These are phyloP conservation scores for Auricularia auricula-judae DNA, from an alignment of 768 basidiomycete genomes.

Conservation along the genomic window DNA sequence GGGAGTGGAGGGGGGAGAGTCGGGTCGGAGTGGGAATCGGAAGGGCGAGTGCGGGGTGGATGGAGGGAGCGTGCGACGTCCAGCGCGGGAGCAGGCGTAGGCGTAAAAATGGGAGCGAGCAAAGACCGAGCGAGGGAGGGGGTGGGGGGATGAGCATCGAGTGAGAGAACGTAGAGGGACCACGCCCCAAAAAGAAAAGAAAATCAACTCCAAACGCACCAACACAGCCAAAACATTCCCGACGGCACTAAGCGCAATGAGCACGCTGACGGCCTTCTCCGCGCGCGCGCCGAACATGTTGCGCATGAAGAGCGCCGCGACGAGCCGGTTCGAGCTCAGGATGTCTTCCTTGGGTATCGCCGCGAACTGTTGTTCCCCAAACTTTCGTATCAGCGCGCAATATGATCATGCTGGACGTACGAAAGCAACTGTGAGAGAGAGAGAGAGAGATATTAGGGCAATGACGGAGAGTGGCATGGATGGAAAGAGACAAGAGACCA, in stretches of 20 bases:
- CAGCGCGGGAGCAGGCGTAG: too few relatives aligned
- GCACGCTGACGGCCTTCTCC: slow-evolving; percentile 41
- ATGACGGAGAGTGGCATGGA: not conserved
- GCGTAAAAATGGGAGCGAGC: too few relatives aligned
- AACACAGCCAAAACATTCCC: slow-evolving; percentile 22
- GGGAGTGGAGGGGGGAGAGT: not conserved
- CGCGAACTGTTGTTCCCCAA: slow-evolving; percentile 19
- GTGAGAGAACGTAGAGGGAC: too few relatives aligned
- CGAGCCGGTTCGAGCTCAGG: slow-evolving; percentile 35
- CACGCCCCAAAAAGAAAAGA: too few relatives aligned
- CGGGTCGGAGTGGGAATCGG: too few relatives aligned
- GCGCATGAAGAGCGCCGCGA: slow-evolving; percentile 47
- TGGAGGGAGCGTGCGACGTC: too few relatives aligned
- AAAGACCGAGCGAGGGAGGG: too few relatives aligned
- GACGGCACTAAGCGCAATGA: slow-evolving; percentile 37
- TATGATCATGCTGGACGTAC: too few relatives aligned
- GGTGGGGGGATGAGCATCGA: too few relatives aligned
- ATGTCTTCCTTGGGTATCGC: slow-evolving; percentile 42
- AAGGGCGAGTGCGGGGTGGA: too few relatives aligned
- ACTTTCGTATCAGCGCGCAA: too few relatives aligned
- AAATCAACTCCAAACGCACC: not conserved
- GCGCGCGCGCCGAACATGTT: slow-evolving; percentile 37
- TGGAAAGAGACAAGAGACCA: not conserved
- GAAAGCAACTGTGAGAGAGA: slow-evolving; percentile 29
- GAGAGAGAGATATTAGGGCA: not conserved